A percentile compares a stretch with the other conserved stretches of the same genome.
Conservation (phyloP, 108 stramenopile genomes). For the Cyclotella atomus region DNA sequence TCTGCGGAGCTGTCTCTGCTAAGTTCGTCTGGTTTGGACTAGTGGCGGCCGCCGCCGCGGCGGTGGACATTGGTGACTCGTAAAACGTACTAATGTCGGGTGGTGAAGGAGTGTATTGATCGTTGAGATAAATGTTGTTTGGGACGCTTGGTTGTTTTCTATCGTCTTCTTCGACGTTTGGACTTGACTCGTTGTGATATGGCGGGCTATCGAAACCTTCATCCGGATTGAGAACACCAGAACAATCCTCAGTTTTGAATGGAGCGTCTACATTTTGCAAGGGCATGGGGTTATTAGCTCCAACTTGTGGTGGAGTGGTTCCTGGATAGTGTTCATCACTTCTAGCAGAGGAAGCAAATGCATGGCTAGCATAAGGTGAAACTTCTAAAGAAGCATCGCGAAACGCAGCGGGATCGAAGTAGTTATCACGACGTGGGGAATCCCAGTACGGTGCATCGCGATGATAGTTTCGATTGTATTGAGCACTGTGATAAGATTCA, state of each 20-base stretch:
- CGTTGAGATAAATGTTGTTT: neutral
- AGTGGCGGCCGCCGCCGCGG: too few relatives aligned
- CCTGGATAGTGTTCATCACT: neutral
- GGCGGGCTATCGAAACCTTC: constrained; percentile 3
- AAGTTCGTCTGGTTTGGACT: too few relatives aligned
- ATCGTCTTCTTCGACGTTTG: neutral
- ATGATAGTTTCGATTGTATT: neutral
- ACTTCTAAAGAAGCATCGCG: neutral
- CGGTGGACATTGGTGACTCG: constrained; percentile 2
- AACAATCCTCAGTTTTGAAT: neutral
- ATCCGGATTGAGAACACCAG: neutral
- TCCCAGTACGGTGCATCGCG: neutral
- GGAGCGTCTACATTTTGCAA: neutral
- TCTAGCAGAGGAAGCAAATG: neutral
- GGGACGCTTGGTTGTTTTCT: constrained; percentile 1
- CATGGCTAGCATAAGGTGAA: neutral
- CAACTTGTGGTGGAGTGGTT: constrained; percentile 4
- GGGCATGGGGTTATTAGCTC: neutral
- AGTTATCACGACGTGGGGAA: neutral
- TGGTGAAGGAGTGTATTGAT: neutral
- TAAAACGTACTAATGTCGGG: neutral
- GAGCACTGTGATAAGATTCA: neutral
- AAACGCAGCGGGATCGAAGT: neutral
- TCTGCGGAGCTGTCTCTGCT: neutral
- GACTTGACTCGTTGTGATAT: neutral